A percentile compares a stretch with the other conserved stretches of the same genome.
phyloP scores from a whole-genome alignment of 108 stramenopile genomes.

The Cyclotella kingstonii region DNA sequence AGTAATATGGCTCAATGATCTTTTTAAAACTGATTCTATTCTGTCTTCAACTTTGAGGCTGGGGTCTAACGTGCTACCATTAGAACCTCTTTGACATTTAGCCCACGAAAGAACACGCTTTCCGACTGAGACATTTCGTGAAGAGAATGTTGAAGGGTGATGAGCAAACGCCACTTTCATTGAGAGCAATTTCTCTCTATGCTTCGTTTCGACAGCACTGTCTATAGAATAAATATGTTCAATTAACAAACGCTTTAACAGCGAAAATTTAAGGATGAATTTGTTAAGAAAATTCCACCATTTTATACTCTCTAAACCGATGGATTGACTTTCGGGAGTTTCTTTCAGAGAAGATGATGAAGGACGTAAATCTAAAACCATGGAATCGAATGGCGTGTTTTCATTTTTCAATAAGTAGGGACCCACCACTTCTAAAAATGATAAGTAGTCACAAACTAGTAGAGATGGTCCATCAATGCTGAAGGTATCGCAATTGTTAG shows the following conservation, averaged over 20 bases:
- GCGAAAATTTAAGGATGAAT: constrained; percentile 11
- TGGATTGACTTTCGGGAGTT: background rate
- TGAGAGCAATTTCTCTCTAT: constrained; percentile 15
- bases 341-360: background rate
- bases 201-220: background rate
- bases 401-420: background rate
- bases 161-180: constrained; percentile 46
- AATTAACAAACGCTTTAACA: constrained; percentile 28
- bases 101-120: constrained; percentile 52
- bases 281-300: constrained; percentile 33
- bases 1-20: constrained; percentile 8
- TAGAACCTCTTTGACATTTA: constrained; percentile 2
- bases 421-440: constrained; percentile 21
- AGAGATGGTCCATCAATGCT: constrained; percentile 31
- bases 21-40: constrained; percentile 11
- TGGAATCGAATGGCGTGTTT: constrained; percentile 14
- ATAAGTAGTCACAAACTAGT: constrained; percentile 57
- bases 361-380: constrained; percentile 39
- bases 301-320: constrained; percentile 26
- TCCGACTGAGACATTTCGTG: constrained; percentile 22
- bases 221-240: constrained; percentile 10
- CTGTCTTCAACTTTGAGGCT: background rate
- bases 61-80: background rate
- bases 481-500: background rate
- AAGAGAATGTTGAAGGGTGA: constrained; percentile 31